Base-by-base conservation (phyloP, 208 protist species). In the Trypanosomatidae sp. region DNA sequence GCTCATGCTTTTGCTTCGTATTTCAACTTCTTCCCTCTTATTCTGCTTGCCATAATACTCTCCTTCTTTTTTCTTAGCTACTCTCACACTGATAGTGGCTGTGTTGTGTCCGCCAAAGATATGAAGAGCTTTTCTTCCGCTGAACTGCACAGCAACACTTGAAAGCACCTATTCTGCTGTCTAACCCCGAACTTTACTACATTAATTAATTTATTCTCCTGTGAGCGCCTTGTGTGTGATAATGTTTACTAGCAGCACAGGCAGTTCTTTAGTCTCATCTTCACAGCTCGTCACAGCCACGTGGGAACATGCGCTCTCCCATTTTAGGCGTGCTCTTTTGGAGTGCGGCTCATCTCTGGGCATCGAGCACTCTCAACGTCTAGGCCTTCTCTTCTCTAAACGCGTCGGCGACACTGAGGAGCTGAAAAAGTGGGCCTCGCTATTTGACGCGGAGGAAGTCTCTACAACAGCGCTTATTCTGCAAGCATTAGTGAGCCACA, bases 401-500 rank as follows among this genome's bases (percentile, higher is more conserved):
- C 69, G 72, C 43, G 69, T 66, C 30, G 85, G 81, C 12, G 55
- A 74, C 56, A 65, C 69, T 28, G 44, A 65, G 15, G 80, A 93
- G 36, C 55, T 93, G 1, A 76, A 81, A 55, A 71, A 65, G 10
- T 93, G 88, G 88, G 79, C 82, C 36, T 83, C 77, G 4, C 52
- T 93, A 49, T 89, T 93, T 66, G 75, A 81, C 17, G 85, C 79
- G 41, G 88, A 93, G 36, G 77, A 79, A 28, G 71, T 93, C 5
- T 84, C 88, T 1, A 72, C 85, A 15, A 87, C 78, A 36, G 59
- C 85, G 13, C 74, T 93, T 28, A 74, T 93, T 74, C 77, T 93
- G 15, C 86, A 91, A 62, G 88, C 88, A 3, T 74, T 93, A 36
- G 81, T 93, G 43, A 80, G 68, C 22, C 88, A 91, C 62, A 73